Evolutionary conservation across 2,329 filamentous ascomycete genomes (phyloP), one percentile per base, ranked within the genome.

Genomic region (Venturia aucupariae): DNA sequence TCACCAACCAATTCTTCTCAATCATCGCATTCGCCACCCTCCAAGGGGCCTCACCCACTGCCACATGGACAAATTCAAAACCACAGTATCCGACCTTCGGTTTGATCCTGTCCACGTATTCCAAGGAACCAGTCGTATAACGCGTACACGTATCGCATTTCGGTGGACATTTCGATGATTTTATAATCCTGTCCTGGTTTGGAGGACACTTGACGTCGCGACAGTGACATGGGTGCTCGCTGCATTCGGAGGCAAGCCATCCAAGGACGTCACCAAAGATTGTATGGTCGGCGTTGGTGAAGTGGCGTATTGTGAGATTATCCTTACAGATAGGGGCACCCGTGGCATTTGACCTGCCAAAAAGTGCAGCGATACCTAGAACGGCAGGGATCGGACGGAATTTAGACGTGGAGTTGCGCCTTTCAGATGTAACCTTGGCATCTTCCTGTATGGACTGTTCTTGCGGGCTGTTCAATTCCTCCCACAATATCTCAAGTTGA

Each of bases 1-100:
- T 65, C 30, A 62, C 60, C 63, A 41, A 57, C 63, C 46, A 62
- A 27, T 62, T 62, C 39, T 39, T 55, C 42, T 65, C 63, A 44
- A 65, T 65, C 42, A 44, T 27, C 15, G 59, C 48, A 44, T 65
- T 62, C 4, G 63, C 63, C 35, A 65, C 59, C 19, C 59, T 17
- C 59, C 24, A 15, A 39, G 51, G 30, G 57, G 51, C 63, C 27
- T 62, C 30, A 8, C 42, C 60, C 42, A 35, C 35, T n/a, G 51
- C 42, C 24, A 1, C 44, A 62, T 65, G 39, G 24, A 62, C 46
- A 6, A 62, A 30, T 39, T 27, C n/a, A 51, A 65, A 65, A 27
- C 60, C 63, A 41, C 63, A 65, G 10, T 11, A 27, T 3, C 35
- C 32, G 2, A 65, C 41, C n/a, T 61, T 35, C 24, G 55, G 32